Evolutionary conservation across 371 early-diverging fungal genomes (phyloP).

Genomic region (Entomophthora muscae): DNA sequence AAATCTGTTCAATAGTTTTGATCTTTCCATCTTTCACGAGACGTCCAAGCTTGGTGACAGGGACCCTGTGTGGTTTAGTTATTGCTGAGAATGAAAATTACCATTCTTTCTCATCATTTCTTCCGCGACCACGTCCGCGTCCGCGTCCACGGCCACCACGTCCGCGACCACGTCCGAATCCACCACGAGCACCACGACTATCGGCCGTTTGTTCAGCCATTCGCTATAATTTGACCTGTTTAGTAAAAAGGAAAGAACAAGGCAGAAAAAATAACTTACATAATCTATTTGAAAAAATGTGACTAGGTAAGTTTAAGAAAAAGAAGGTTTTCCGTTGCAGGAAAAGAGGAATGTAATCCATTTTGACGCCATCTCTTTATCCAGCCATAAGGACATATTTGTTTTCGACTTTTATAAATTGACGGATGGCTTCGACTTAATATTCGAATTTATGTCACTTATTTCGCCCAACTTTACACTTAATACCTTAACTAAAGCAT

Average conservation of each 20-base stretch:
- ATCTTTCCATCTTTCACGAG: conserved; percentile 86
- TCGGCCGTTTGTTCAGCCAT: conserved; percentile 16
- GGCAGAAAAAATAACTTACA: not conserved
- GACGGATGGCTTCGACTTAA: too few relatives aligned
- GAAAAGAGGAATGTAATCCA: not conserved
- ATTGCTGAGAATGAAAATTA: too few relatives aligned
- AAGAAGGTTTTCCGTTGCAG: not conserved
- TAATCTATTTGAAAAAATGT: not conserved
- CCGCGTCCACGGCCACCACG: conserved; percentile 64
- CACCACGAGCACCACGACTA: conserved; percentile 12
- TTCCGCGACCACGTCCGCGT: conserved; percentile 64
- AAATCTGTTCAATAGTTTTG: conserved; percentile 83
- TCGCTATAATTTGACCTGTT: conserved; percentile 9
- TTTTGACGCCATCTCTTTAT: too few relatives aligned
- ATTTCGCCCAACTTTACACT: too few relatives aligned
- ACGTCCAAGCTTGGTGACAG: conserved; percentile 95
- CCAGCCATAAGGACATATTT: too few relatives aligned
- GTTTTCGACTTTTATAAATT: too few relatives aligned
- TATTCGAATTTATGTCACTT: too few relatives aligned
- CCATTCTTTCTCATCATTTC: conserved; percentile 80
- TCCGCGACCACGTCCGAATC: conserved; percentile 26
- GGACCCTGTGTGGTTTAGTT: too few relatives aligned
- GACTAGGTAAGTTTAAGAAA: not conserved
- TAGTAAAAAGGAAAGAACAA: not conserved
- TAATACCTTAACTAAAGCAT: too few relatives aligned